A percentile compares a stretch with the other conserved stretches of the same genome.
Conservation (phyloP, 306 rosid genomes). For the Trichosanthes truncata region DNA sequence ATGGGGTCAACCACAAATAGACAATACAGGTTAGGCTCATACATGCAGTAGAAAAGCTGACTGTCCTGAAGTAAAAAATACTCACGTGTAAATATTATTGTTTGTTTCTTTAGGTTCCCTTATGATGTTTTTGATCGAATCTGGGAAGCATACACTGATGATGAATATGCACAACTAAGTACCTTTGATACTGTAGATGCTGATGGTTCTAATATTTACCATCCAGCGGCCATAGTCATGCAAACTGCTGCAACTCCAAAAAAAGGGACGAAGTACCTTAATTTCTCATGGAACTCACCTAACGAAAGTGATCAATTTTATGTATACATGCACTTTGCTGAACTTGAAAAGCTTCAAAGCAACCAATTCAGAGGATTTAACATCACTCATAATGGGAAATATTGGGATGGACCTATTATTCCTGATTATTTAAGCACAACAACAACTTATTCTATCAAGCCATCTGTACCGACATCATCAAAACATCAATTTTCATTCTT, state of each 20-base stretch:
- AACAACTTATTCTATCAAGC: not conserved
- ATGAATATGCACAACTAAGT: not conserved
- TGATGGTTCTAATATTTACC: not conserved
- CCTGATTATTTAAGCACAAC: not conserved
- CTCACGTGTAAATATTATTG: too few species aligned
- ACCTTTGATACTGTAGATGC: not conserved
- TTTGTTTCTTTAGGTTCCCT: constrained; percentile 19
- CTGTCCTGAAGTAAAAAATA: too few species aligned
- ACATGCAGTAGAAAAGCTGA: too few species aligned
- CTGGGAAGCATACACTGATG: constrained; percentile 15
- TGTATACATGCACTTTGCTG: constrained; percentile 16
- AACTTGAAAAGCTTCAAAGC: constrained; percentile 8
- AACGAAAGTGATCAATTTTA: not conserved
- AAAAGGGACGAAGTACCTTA: not conserved
- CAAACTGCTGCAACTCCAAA: constrained; percentile 19
- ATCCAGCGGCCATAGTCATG: constrained; percentile 29
- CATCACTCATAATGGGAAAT: not conserved
- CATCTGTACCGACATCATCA: not conserved
- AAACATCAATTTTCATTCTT: not conserved
- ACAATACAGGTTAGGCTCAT: not conserved
- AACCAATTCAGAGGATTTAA: constrained; percentile 17
- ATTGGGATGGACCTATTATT: not conserved
- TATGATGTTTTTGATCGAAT: constrained; percentile 25
- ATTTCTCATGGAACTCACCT: not conserved
- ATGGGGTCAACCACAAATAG: not conserved